Evolutionary conservation across 2,329 filamentous ascomycete species (phyloP).

Genomic region (Arthrinium phaeospermum): DNA sequence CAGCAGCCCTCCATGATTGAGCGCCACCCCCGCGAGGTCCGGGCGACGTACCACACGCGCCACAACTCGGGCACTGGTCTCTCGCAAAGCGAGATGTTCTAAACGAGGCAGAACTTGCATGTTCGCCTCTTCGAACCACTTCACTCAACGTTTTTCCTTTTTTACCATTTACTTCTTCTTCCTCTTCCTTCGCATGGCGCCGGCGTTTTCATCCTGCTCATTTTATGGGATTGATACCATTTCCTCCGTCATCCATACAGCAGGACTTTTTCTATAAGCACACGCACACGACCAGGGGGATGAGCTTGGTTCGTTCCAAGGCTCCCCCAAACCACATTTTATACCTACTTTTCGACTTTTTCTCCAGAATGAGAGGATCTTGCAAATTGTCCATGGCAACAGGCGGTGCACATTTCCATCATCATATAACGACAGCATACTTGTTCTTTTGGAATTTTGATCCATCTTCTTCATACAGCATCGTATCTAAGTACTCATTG

Average conservation of each 20-base stretch:
- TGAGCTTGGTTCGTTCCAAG: neutral
- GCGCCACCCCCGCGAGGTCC: slow-evolving; percentile 45
- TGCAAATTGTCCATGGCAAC: slow-evolving; percentile 4
- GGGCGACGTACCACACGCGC: slow-evolving; percentile 40
- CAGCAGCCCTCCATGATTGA: slow-evolving; percentile 30
- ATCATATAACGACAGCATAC: slow-evolving; percentile 6
- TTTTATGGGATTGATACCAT: slow-evolving; percentile 33
- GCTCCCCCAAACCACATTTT: neutral
- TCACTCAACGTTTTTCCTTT: slow-evolving; percentile 27
- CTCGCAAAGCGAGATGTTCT: slow-evolving; percentile 63
- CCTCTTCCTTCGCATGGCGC: slow-evolving; percentile 46
- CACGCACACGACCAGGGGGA: neutral
- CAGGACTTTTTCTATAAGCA: slow-evolving; percentile 1
- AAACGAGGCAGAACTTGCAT: slow-evolving; percentile 25
- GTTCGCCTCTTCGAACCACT: neutral
- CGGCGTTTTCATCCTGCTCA: slow-evolving; percentile 33
- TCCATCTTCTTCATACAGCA: neutral
- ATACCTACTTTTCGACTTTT: slow-evolving; percentile 16
- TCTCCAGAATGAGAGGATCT: neutral
- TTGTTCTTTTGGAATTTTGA: neutral
- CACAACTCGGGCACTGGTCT: slow-evolving; percentile 54
- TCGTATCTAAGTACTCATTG: neutral
- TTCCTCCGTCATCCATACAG: slow-evolving; percentile 24
- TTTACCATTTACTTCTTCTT: slow-evolving; percentile 27
- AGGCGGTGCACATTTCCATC: neutral